phyloP scores from a whole-genome alignment of 1,139 yeast genomes.

The Pneumocystis canis region DNA sequence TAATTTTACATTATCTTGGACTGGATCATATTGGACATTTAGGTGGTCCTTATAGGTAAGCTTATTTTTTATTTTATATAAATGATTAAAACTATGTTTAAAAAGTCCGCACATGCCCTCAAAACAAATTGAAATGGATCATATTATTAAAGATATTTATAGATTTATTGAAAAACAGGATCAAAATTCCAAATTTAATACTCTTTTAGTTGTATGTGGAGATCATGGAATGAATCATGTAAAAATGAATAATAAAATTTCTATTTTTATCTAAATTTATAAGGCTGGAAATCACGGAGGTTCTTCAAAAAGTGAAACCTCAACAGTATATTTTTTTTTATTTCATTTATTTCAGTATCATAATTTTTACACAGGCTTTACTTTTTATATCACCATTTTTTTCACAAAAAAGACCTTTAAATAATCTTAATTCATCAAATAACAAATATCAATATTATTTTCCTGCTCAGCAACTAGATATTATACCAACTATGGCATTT shows the following conservation, averaged over 20 bases:
- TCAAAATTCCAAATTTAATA: constrained; percentile 23
- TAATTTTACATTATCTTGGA: constrained; percentile 82
- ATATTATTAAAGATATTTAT: constrained; percentile 41
- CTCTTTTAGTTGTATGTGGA: constrained; percentile 67
- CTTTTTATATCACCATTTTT: constrained; percentile 53
- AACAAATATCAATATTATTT: constrained; percentile 34
- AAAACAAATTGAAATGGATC: constrained; percentile 79
- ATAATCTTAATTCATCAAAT: constrained; percentile 12
- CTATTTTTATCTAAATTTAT: not conserved
- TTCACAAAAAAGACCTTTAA: constrained; percentile 16
- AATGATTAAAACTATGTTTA: not conserved
- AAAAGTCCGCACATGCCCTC: constrained; percentile 56
- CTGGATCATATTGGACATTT: constrained; percentile 95
- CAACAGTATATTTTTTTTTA: constrained; percentile 30
- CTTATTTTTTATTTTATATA: not conserved
- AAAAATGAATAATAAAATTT: not conserved
- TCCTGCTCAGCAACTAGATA: constrained; percentile 60
- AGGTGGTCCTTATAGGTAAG: constrained; percentile 52
- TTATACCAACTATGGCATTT: constrained; percentile 71
- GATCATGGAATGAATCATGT: constrained; percentile 87
- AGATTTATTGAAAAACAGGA: constrained; percentile 31
- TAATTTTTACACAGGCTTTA: constrained; percentile 21
- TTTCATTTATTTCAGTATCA: not conserved
- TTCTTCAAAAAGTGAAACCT: constrained; percentile 79
- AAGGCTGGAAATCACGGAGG: constrained; percentile 86